Conservation (phyloP, 495 filamentous ascomycete species). For the Xylaria cubensis region DNA sequence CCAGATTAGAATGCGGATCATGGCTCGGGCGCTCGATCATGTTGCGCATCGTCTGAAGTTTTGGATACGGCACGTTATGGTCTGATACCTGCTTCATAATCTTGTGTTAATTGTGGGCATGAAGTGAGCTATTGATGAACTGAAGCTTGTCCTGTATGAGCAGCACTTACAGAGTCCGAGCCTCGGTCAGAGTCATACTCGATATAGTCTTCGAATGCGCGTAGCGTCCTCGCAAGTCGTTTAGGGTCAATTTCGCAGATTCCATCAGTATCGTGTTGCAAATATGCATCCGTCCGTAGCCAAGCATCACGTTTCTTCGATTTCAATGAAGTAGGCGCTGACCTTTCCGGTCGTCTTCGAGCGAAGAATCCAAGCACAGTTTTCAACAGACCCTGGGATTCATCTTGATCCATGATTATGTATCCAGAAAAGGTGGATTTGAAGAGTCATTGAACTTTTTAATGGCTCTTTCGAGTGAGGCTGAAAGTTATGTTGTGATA, state of each 20-base stretch:
- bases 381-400: constrained; percentile 38
- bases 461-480: background rate
- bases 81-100: constrained; percentile 9
- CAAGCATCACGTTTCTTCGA: constrained; percentile 41
- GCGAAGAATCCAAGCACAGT: constrained; percentile 42
- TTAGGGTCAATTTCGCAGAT: constrained; percentile 36
- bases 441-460: background rate
- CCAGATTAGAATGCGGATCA: constrained; percentile 30
- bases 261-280: constrained; percentile 39
- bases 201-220: constrained; percentile 40
- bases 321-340: constrained; percentile 37
- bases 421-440: background rate
- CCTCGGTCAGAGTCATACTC: constrained; percentile 16
- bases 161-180: background rate
- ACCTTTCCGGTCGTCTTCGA: constrained; percentile 43
- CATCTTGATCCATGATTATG: constrained; percentile 15
- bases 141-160: background rate
- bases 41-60: constrained; percentile 16
- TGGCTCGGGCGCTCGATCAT: constrained; percentile 31
- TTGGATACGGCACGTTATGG: background rate
- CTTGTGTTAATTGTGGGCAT: background rate
- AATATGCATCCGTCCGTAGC: constrained; percentile 44
- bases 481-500: background rate
- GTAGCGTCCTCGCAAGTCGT: constrained; percentile 34
- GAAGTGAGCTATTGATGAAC: background rate